phyloP scores from a whole-genome alignment of 306 rosid genomes.

The Dryas octopetala region DNA sequence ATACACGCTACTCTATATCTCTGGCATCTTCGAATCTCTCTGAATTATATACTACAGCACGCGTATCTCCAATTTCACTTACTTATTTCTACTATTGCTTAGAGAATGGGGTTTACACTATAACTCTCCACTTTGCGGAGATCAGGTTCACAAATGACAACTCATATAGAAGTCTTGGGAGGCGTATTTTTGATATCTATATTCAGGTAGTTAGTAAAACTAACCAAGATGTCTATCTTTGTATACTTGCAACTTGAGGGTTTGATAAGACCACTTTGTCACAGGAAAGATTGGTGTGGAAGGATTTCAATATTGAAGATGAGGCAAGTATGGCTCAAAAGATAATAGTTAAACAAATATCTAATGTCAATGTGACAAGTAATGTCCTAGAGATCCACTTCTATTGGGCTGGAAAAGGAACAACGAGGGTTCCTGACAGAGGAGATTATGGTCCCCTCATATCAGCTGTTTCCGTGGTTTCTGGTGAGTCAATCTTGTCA shows the following conservation, averaged over 20 bases:
- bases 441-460: conserved; percentile 63
- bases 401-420: conserved; percentile 58
- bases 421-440: conserved; percentile 39
- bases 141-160: conserved; percentile 24
- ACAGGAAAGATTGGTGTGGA: conserved; percentile 45
- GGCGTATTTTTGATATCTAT: conserved; percentile 43
- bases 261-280: conserved; percentile 16
- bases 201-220: conserved; percentile 48
- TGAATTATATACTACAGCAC: conserved; percentile 24
- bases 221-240: conserved; percentile 5
- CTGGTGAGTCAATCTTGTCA: conserved; percentile 37
- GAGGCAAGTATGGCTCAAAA: conserved; percentile 39
- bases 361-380: conserved; percentile 33
- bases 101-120: conserved; percentile 37
- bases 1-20: conserved; percentile 12
- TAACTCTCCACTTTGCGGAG: conserved; percentile 43
- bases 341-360: conserved; percentile 25
- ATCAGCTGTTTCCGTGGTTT: conserved; percentile 58
- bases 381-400: conserved; percentile 51
- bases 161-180: conserved; percentile 26
- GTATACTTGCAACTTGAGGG: conserved; percentile 16
- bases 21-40: conserved; percentile 1
- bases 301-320: conserved; percentile 46
- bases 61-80: conserved; percentile 39
- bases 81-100: conserved; percentile 40